A percentile compares a stretch with the other conserved stretches of the same genome.
phyloP scores from a whole-genome alignment of 139 green algal genomes.

The Prasinococcaceae sp. region DNA sequence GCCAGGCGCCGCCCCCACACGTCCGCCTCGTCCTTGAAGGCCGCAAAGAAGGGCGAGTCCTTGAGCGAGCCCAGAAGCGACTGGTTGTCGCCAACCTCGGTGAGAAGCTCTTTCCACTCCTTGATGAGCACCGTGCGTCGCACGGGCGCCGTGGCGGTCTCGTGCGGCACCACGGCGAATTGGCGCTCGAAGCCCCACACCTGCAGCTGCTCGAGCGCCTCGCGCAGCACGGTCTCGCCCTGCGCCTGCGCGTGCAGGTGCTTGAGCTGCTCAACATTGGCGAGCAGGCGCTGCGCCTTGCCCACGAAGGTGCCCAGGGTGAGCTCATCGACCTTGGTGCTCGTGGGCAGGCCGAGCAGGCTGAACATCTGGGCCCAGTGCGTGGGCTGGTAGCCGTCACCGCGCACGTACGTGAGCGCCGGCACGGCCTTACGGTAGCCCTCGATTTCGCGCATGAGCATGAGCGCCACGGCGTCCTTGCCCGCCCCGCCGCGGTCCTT shows the following conservation, averaged over 20 bases:
- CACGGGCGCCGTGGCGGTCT: conserved; percentile 2
- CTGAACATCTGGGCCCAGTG: conserved; percentile 62
- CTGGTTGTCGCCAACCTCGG: conserved; percentile 62
- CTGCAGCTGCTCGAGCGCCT: conserved; percentile 61
- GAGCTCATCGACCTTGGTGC: conserved; percentile 11
- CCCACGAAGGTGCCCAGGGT: conserved; percentile 55
- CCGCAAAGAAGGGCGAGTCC: conserved; percentile 42
- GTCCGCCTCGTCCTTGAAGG: conserved; percentile 32
- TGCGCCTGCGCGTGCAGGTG: conserved; percentile 49
- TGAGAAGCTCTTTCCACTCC: conserved; percentile 62
- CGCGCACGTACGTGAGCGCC: conserved; percentile 47
- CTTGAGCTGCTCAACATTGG: conserved; percentile 42
- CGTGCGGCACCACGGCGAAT: conserved; percentile 33
- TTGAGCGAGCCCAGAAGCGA: conserved; percentile 49
- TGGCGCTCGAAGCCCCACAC: conserved; percentile 51
- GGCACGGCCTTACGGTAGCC: conserved; percentile 28
- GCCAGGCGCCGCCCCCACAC: conserved; percentile 45
- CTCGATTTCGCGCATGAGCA: conserved; percentile 43
- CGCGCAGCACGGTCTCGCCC: conserved; percentile 53
- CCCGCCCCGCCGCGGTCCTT: conserved; percentile 21
- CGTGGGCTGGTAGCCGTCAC: conserved; percentile 47
- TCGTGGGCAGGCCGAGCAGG: conserved; percentile 41
- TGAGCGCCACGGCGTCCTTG: conserved; percentile 36
- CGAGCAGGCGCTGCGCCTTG: conserved; percentile 36
- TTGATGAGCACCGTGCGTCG: conserved; percentile 46